Percentiles rank a stretch among this genome's conserved stretches.
phyloP scores from a whole-genome alignment of 108 stramenopile species.

The Pelagomonas calceolata region DNA sequence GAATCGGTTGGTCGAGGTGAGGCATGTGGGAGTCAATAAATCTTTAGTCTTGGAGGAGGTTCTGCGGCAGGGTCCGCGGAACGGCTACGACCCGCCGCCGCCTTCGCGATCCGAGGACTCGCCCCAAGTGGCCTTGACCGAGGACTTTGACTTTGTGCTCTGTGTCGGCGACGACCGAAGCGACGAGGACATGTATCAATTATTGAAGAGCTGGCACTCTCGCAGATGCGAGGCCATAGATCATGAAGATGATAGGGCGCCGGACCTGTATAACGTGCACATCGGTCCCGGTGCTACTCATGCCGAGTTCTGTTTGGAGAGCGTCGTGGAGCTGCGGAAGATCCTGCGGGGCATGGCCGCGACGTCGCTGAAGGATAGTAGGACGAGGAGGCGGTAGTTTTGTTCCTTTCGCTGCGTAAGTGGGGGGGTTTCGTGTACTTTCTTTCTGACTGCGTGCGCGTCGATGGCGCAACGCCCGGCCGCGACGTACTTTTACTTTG shows the following conservation, averaged over 20 bases:
- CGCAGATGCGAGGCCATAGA: constrained; percentile 1
- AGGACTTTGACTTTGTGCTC: constrained; percentile 26
- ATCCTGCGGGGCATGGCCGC: constrained; percentile 22
- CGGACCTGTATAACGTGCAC: neutral
- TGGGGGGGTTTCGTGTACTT: too few species aligned
- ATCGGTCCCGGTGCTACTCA: neutral
- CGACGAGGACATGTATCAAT: constrained; percentile 48
- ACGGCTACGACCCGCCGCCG: too few species aligned
- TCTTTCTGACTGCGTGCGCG: too few species aligned
- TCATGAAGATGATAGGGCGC: neutral
- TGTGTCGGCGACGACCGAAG: constrained; percentile 44
- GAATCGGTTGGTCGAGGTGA: constrained; percentile 47
- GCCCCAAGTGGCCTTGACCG: too few species aligned
- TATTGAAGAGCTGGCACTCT: constrained; percentile 12
- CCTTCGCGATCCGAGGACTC: too few species aligned
- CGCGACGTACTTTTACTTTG: too few species aligned
- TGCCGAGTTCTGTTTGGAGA: constrained; percentile 23
- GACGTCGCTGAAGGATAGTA: constrained; percentile 10
- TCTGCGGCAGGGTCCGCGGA: constrained; percentile 11
- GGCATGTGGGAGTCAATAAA: constrained; percentile 53
- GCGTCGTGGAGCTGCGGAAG: constrained; percentile 17
- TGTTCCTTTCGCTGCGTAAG: too few species aligned
- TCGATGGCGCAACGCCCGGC: too few species aligned
- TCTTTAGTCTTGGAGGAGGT: constrained; percentile 34
- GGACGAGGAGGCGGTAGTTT: neutral